A percentile compares a stretch with the other conserved stretches of the same genome.
Conservation (phyloP, 31 red algal genomes). For the Porphyra umbilicalis region DNA sequence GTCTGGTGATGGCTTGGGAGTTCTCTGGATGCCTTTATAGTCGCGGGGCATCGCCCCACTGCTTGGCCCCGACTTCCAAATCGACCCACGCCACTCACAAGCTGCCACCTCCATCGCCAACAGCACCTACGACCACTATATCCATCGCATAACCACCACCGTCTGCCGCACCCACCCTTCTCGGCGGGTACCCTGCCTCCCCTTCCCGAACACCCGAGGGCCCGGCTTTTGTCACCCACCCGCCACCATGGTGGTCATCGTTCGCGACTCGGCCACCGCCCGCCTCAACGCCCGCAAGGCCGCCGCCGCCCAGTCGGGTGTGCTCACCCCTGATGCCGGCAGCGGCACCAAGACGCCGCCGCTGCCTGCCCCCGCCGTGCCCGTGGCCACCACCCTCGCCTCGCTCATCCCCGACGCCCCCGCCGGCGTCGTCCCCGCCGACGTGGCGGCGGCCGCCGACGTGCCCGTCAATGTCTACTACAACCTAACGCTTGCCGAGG, state of each 20-base stretch:
- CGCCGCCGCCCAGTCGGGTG: neutral
- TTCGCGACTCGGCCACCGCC: neutral
- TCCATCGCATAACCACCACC: too few species aligned
- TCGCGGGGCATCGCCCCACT: too few species aligned
- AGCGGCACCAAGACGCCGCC: neutral
- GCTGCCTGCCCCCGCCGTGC: neutral
- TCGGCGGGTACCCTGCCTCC: too few species aligned
- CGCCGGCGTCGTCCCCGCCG: neutral
- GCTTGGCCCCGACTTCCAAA: too few species aligned
- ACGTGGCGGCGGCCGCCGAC: neutral
- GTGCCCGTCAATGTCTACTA: neutral
- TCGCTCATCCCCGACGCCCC: neutral
- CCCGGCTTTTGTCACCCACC: too few species aligned
- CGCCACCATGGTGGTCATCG: neutral
- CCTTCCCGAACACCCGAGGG: too few species aligned
- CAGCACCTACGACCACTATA: too few species aligned
- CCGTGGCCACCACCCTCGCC: neutral
- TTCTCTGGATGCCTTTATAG: too few species aligned
- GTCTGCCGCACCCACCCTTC: too few species aligned
- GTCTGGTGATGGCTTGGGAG: too few species aligned
- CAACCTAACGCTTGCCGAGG: slow-evolving; percentile 1
- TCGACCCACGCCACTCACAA: too few species aligned
- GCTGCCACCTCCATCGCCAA: too few species aligned
- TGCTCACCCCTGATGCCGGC: neutral
- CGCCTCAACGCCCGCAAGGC: neutral